phyloP scores from a whole-genome alignment of 208 protist species.

The Leishmania martiniquensis region DNA sequence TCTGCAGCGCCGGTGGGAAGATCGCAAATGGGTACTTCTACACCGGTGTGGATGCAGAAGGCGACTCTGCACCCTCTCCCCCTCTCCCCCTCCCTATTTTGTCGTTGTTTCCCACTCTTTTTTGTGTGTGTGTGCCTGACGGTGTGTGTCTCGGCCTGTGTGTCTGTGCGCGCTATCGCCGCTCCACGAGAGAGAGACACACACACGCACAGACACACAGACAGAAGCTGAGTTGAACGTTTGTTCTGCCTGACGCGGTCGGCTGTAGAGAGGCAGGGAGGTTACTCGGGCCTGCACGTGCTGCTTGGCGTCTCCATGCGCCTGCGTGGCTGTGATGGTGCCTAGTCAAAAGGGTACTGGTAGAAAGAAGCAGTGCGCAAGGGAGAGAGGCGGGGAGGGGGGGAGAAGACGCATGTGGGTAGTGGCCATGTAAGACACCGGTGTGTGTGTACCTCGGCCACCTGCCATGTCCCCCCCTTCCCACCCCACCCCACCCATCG shows the following conservation, averaged over 20 bases:
- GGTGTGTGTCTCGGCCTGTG: neutral
- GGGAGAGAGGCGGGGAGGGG: too few species aligned
- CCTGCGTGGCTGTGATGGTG: neutral
- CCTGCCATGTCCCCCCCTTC: too few species aligned
- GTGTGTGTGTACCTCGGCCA: too few species aligned
- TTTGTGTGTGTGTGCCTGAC: neutral
- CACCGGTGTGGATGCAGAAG: neutral
- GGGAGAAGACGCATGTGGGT: too few species aligned
- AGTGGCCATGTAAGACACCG: too few species aligned
- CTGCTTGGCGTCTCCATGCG: too few species aligned
- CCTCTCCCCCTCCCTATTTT: neutral
- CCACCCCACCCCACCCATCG: neutral
- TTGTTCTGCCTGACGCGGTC: too few species aligned
- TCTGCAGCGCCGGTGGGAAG: neutral
- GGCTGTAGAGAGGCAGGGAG: too few species aligned
- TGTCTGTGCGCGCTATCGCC: neutral
- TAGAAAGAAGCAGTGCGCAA: too few species aligned
- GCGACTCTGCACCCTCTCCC: neutral
- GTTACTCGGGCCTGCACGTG: too few species aligned
- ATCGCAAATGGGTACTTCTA: neutral
- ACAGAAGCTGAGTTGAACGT: slow-evolving; percentile 12
- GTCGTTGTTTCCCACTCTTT: neutral
- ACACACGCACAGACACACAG: neutral
- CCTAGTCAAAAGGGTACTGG: too few species aligned
- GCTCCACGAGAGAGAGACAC: neutral